Conservation (phyloP, 2,329 filamentous ascomycete species). For the Beauveria brongniartii region DNA sequence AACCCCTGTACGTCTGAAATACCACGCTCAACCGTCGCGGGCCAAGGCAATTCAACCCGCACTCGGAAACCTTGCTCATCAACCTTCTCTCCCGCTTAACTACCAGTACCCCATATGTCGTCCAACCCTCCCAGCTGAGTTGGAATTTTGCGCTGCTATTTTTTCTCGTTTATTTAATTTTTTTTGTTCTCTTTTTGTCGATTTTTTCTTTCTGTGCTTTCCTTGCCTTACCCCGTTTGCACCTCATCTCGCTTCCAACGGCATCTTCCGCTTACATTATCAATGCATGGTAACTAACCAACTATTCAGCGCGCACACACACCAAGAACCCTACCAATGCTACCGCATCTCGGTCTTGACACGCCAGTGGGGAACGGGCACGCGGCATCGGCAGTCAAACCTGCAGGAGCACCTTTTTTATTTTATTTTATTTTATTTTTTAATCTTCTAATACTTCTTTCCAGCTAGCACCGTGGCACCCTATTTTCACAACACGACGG, state of each 20-base stretch:
- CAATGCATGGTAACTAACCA: too few relatives aligned
- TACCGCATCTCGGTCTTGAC: neutral
- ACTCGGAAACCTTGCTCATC: too few relatives aligned
- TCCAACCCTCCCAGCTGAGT: too few relatives aligned
- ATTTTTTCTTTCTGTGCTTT: neutral
- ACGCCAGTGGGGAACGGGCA: neutral
- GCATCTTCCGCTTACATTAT: neutral
- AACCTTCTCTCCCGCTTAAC: too few relatives aligned
- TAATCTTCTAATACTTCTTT: neutral
- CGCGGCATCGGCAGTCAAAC: neutral
- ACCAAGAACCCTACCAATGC: neutral
- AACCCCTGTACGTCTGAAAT: conserved; percentile 4
- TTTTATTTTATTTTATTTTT: neutral
- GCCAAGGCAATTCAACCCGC: too few relatives aligned
- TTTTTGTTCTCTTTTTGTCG: neutral
- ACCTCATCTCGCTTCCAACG: neutral
- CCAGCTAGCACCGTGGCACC: neutral
- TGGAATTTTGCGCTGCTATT: too few relatives aligned
- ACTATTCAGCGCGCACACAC: neutral
- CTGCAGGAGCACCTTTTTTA: neutral
- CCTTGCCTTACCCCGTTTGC: too few relatives aligned
- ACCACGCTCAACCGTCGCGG: neutral
- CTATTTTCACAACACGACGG: neutral
- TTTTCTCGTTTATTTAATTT: too few relatives aligned
- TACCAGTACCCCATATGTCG: too few relatives aligned